Base-by-base conservation (phyloP, 306 rosid species). In the Pyrus communis region DNA sequence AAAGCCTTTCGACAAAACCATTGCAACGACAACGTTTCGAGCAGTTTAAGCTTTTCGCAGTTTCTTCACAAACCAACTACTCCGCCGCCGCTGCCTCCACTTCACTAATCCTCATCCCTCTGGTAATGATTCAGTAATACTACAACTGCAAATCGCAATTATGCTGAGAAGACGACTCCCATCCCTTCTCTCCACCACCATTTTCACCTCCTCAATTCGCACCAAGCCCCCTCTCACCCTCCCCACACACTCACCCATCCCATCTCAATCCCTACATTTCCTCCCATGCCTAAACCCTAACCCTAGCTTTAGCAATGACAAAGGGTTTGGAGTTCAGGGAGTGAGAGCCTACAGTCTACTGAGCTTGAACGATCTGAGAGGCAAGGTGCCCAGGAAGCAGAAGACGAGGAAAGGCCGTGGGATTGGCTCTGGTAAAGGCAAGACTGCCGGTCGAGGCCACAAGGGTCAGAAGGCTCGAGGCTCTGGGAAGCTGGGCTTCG, bases 381-480 rank as follows among this genome's bases (percentile, higher is more conserved):
- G 81, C 74, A 92, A 84, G n/a, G 76, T 92, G 69, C 98, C 96
- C 11, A 87, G 98, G 82, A 94, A 94, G 79, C 96, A 92, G 85
- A 85, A 79, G 86, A 94, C 93, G 0, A 87, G 98, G 84, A 94
- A 89, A 84, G 98, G 98, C 10, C 95, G 98, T 23, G 98, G 98
- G 73, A 94, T 94, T 76, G 98, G 97, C 77, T 92, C 98, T 27
- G 97, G 98, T 60, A 94, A 94, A 82, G 98, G 98, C 0, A 94
- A 94, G 88, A 94, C 98, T 18, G 97, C 97, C n/a, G 97, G 98
- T n/a, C 86, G 88, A 71, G 98, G 97, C 65, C 98, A 94, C 82
- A 94, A 94, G 80, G 98, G 98, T 51, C 98, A 94, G 87, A 86
- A 86, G 79, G 98, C 98, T 9, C 86, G 98, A 85, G 91, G 91